Evolutionary conservation across 176 grass and related monocot genomes (phyloP).

Genomic region (Carex cristatella): DNA sequence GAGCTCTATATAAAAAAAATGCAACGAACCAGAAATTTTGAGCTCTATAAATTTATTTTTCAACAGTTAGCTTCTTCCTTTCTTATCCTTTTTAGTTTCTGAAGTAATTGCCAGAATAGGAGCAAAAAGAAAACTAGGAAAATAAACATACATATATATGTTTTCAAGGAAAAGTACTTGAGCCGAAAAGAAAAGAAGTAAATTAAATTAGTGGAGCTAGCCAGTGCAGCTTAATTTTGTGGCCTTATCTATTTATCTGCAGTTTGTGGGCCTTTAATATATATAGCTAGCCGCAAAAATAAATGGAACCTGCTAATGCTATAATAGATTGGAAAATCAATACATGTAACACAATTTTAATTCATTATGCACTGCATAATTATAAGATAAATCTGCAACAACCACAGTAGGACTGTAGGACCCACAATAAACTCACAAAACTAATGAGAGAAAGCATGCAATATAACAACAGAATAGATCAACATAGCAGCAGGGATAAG

Average conservation of each 20-base stretch:
- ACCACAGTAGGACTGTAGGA: background rate
- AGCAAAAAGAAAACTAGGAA: background rate
- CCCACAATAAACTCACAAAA: background rate
- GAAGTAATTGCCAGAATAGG: background rate
- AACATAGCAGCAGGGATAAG: constrained; percentile 37
- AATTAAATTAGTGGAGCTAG: background rate
- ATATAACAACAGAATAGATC: constrained; percentile 34
- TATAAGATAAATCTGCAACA: background rate
- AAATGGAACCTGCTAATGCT: background rate
- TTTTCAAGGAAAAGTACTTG: background rate
- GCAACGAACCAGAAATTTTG: too few species aligned
- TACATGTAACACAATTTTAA: background rate
- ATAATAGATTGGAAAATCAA: background rate
- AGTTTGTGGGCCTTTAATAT: constrained; percentile 2
- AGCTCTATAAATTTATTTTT: too few species aligned
- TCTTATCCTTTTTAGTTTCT: background rate
- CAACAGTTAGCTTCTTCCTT: background rate
- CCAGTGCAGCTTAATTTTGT: background rate
- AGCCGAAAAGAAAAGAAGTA: background rate
- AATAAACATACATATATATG: background rate
- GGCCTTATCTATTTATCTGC: constrained; percentile 7
- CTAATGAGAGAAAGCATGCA: constrained; percentile 39
- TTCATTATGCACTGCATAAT: background rate
- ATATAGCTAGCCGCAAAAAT: background rate
- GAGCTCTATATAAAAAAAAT: too few species aligned